Evolutionary conservation across 169 alveolate species (phyloP), one percentile per base, ranked within the genome.

Genomic region (Plasmodium gallinaceum): DNA sequence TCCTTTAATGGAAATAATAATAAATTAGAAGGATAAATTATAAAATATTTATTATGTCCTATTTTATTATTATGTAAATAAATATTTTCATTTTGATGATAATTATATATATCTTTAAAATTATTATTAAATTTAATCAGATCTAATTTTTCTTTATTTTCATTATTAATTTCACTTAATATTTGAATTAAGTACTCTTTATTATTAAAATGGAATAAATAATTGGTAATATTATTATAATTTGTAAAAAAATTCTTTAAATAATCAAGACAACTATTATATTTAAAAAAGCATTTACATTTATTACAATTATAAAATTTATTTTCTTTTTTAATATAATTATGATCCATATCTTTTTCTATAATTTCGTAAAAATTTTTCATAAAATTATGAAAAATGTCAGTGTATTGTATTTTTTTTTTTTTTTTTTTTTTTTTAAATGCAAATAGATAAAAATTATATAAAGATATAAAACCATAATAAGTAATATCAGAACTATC

Each of bases 211-310:
- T 62, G n/a, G 51, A 14, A 75, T 5, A 51, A 12, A 73, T 58
- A 39, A 39, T 51, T 37, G 20, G 32, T 7, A 5, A n/a, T 37
- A 20, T 74, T 26, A 20, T 42, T 62, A 43, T 22, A 60, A 3
- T 52, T 24, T 37, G 62, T 61, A 62, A 75, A 75, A 5, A 61
- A 43, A 22, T 32, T 68, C 22, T 43, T 51, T 12, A 80, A 80
- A 68, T 37, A 68, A 46, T 43, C 22, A 60, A 68, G 14, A 46
- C 78, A 66, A 66, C 62, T 54, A 43, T 66, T 68, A 32, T 52
- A 80, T 42, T 80, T 80, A 80, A 80, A 80, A 16, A 20, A 42
- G 66, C 90, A 80, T 26, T 70, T 80, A 61, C 90, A 80, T 3
- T 32, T 54, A 58, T 37, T 18, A 70, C 90, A 80, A 14, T 68